These are phyloP conservation scores for Blastobotrys illinoisensis DNA, from an alignment of 1,139 yeast genomes.

Conservation along the genomic window DNA sequence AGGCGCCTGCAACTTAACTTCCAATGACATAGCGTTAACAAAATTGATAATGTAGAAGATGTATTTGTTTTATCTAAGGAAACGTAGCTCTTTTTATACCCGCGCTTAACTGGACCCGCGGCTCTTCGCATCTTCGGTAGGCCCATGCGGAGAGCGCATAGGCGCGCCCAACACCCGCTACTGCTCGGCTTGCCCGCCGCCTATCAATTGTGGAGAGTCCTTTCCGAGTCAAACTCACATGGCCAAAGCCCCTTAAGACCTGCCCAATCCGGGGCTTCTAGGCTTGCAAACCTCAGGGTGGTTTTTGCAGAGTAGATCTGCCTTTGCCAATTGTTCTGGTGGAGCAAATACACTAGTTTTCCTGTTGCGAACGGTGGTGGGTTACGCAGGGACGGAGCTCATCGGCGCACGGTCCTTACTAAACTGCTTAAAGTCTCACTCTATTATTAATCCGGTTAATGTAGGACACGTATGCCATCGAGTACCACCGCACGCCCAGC, in stretches of 20 bases:
- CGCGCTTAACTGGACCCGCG: neutral
- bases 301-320: too few relatives aligned
- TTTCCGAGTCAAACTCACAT: neutral
- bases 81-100: neutral
- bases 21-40: too few relatives aligned
- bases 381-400: neutral
- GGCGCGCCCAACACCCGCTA: neutral
- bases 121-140: conserved; percentile 1
- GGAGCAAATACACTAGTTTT: too few relatives aligned
- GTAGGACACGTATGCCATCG: too few relatives aligned
- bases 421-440: neutral
- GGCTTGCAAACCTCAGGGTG: too few relatives aligned
- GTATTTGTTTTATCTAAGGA: too few relatives aligned
- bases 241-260: neutral
- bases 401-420: neutral
- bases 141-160: neutral
- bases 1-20: conserved; percentile 46
- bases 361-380: neutral
- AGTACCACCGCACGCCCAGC: too few relatives aligned
- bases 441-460: neutral
- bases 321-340: too few relatives aligned
- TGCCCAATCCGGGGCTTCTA: neutral
- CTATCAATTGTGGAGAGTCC: neutral
- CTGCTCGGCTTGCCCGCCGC: neutral
- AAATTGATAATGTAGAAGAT: too few relatives aligned